phyloP scores from a whole-genome alignment of 805 yeast genomes.

The Isabelozyma heimii region DNA sequence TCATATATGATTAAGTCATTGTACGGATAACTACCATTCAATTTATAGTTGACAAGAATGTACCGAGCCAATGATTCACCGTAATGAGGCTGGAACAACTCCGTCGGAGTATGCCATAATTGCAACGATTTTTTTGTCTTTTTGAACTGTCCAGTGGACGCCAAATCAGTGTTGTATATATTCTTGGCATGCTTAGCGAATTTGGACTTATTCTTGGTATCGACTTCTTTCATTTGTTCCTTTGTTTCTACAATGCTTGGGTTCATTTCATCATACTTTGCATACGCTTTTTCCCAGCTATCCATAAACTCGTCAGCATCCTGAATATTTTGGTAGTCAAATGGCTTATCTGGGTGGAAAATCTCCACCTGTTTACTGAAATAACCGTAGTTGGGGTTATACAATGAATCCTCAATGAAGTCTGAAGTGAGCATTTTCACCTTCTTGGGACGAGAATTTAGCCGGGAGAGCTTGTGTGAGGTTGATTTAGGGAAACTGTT shows the following conservation, averaged over 20 bases:
- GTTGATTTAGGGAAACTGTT: conserved; percentile 33
- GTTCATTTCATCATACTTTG: conserved; percentile 41
- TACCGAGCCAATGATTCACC: conserved; percentile 86
- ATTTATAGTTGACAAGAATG: conserved; percentile 65
- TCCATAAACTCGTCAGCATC: conserved; percentile 71
- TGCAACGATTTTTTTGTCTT: conserved; percentile 48
- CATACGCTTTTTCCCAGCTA: conserved; percentile 63
- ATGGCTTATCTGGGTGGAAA: conserved; percentile 64
- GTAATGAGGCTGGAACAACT: conserved; percentile 77
- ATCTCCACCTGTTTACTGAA: conserved; percentile 77
- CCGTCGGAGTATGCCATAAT: conserved; percentile 90
- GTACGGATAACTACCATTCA: conserved; percentile 63
- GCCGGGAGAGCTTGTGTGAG: conserved; percentile 28
- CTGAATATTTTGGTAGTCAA: conserved; percentile 53
- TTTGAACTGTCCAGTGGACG: conserved; percentile 12
- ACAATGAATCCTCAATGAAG: conserved; percentile 81
- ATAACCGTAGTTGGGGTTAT: conserved; percentile 81
- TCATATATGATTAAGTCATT: conserved; percentile 75
- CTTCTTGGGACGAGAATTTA: conserved; percentile 50
- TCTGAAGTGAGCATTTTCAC: conserved; percentile 74
- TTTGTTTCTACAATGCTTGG: conserved; percentile 9
- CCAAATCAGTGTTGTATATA: conserved; percentile 22
- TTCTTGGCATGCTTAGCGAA: conserved; percentile 26
- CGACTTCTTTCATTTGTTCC: conserved; percentile 3
- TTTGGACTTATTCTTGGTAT: conserved; percentile 12